Conservation (phyloP, 352 stramenopile species). For the Thalassiosira ordinaria region DNA sequence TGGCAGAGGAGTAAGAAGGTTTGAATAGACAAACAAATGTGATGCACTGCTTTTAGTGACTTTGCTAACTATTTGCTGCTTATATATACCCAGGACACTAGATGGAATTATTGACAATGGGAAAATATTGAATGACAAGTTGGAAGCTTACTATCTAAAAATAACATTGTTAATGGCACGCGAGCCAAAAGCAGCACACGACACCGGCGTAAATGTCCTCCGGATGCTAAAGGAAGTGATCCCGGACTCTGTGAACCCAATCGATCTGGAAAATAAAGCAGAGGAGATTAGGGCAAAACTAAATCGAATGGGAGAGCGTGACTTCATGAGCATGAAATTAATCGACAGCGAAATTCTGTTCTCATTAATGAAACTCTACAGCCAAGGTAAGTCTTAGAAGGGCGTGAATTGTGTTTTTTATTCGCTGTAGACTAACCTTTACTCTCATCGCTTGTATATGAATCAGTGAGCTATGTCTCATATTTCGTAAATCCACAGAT, state of each 20-base stretch:
- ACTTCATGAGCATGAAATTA: constrained; percentile 21
- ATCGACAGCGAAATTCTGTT: constrained; percentile 1
- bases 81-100: no score
- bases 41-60: no score
- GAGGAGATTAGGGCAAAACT: neutral
- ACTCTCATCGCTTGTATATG: no score
- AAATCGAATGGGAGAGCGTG: neutral
- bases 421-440: no score
- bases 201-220: constrained; percentile 22
- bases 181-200: constrained; percentile 27
- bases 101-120: constrained; percentile 19
- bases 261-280: constrained; percentile 1
- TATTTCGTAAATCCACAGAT: constrained; percentile 13
- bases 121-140: constrained; percentile 28
- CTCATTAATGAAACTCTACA: constrained; percentile 33
- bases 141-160: constrained; percentile 41
- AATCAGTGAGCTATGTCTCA: neutral
- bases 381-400: no score
- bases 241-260: neutral
- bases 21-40: no score
- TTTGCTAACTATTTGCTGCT: no score
- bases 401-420: no score
- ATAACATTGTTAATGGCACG: constrained; percentile 28
- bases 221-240: constrained; percentile 27
- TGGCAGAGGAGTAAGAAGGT: constrained; percentile 22